phyloP scores from a whole-genome alignment of 192 early-diverging fungal genomes.

The Physocladia obscura region DNA sequence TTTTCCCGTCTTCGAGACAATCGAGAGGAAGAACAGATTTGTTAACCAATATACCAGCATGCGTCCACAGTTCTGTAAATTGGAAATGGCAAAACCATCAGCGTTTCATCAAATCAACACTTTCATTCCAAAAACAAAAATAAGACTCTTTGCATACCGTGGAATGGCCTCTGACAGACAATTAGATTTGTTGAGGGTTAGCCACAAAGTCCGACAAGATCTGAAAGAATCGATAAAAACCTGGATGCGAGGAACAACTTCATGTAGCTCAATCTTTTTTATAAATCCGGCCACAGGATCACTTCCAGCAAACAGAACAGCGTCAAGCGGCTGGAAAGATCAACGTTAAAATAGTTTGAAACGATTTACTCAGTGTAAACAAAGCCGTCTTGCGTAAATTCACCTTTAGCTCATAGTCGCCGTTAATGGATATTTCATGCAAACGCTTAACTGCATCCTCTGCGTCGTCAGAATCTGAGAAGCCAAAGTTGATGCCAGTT shows the following conservation, averaged over 20 bases:
- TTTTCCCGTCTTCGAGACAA: conserved; percentile 35
- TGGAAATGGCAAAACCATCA: neutral
- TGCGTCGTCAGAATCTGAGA: too few relatives aligned
- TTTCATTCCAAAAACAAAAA: conserved; percentile 10
- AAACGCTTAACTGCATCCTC: too few relatives aligned
- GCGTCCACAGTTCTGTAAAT: conserved; percentile 37
- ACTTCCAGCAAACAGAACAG: conserved; percentile 39
- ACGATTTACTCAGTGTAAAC: neutral
- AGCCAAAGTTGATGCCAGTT: too few relatives aligned
- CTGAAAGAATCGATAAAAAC: neutral
- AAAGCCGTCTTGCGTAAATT: neutral
- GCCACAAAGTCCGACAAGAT: neutral
- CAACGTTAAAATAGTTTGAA: neutral
- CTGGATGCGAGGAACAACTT: conserved; percentile 4
- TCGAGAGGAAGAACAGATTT: conserved; percentile 37
- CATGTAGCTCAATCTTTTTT: conserved; percentile 28
- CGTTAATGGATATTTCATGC: neutral
- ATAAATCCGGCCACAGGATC: conserved; percentile 41
- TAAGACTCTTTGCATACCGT: neutral
- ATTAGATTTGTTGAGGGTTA: too few relatives aligned
- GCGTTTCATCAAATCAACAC: neutral
- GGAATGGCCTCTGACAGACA: conserved; percentile 3
- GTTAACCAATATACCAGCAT: conserved; percentile 38
- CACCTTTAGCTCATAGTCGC: conserved; percentile 6
- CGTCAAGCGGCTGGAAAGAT: conserved; percentile 33